Base-by-base conservation (phyloP, 805 yeast genomes). In the Metschnikowia vanudenii region DNA sequence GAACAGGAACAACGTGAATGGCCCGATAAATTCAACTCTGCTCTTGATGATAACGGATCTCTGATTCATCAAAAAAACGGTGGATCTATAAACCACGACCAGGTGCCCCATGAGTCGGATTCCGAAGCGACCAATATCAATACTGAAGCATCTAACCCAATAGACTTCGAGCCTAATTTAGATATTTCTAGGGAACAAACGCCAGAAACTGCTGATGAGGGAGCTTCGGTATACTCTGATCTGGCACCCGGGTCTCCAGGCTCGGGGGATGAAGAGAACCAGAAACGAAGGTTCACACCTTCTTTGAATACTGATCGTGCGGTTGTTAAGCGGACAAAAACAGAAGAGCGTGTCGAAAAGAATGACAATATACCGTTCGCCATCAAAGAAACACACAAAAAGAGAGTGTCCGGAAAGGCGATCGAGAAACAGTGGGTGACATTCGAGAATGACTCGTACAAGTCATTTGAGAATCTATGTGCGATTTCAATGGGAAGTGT, bases 341-440 rank as follows among this genome's bases (percentile, higher is more conserved):
- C 36, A 17, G 47, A 26, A 13, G 43, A 43, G 8, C 14, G n/a
- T 6, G 4, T 22, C 11, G 28, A 34, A 19, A 38, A 35, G 22
- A 39, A 47, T 20, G 35, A 18, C 19, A 31, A 34, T 32, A 36
- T 39, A 17, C 32, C 41, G 5, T 46, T 46, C 10, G 38, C 43
- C 10, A 19, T 30, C 22, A 43, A 29, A 22, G 54, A 53, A 31
- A 22, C 24, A 3, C 35, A 40, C 22, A 41, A 17, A n/a, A 50
- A 45, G 34, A 43, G 51, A 8, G 47, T 53, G 7, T 29, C 56
- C 1, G 51, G 49, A 10, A 45, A 39, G 17, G 43, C 52, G 9
- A 51, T 56, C 12, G 60, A 52, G 6, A 56, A 53, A 44, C 44
- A 41, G 13, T 56, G 60, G 60, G 37, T 36, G 6, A 39, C 34